Base-by-base conservation (phyloP, 768 basidiomycete genomes). In the Psilocybe tampanensis region DNA sequence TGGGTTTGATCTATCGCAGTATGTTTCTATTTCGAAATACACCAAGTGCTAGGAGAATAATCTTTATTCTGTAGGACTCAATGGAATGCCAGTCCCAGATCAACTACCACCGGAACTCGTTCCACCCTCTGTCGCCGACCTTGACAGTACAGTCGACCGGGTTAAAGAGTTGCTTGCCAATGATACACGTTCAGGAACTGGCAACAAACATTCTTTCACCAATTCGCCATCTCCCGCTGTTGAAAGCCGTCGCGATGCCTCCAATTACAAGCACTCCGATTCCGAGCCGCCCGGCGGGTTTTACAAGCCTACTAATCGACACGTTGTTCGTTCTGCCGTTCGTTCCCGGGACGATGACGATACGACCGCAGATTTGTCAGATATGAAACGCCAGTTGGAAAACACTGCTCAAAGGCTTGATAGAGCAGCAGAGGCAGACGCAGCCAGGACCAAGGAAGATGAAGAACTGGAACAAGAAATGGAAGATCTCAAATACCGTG, bases 1-100 rank as follows among this genome's bases (percentile, higher is more conserved):
- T 99, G 96, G 94, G 92, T 51, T 78, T 98, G 53, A 98, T 99
- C 66, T 98, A 95, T 74, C 88, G 97, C 68, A 83, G 96, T 98
- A 75, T 64, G 92, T 84, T 23, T 44, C 23, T 22, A 19, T n/a
- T 51, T 6, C 18, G 26, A 18, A 42, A 23, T 8, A 44, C 33
- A 21, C 32, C 49, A 29, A 34, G 34, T 29, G 17, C 26, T 39
- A 41, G 39, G 26, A 29, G 56, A 29, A 39, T 52, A 48, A 55
- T 24, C 29, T 48, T 55, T 21, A 54, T 42, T 8, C 17, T 47
- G 0, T 64, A 98, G 95, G 85, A 43, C 80, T 99, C 21, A 97
- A 95, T 69, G 96, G 97, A 9, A 95, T 92, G 72, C 84, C 87
- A 1, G 85, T 98, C 43, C 97, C 97, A 1, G 89, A 91, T 26